Evolutionary conservation across 345 rosid genomes (phyloP).

Genomic region (Stellera chamaejasme): DNA sequence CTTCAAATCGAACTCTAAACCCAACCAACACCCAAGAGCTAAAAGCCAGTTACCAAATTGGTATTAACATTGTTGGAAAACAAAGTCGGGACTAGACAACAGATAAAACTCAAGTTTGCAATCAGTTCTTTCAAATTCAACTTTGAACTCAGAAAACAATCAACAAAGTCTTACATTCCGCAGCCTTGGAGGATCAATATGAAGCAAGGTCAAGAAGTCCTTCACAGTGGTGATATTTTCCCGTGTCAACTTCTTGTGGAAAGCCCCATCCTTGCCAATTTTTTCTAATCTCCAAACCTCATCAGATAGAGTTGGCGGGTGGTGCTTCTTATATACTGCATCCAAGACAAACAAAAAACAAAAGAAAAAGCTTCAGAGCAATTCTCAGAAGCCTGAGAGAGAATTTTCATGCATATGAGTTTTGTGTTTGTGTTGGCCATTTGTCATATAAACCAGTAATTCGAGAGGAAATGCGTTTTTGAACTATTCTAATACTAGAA

Average conservation of each 20-base stretch:
- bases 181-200: constrained; percentile 60
- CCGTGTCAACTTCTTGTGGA: constrained; percentile 68
- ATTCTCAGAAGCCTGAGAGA: no score
- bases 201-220: constrained; percentile 71
- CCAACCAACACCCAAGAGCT: no score
- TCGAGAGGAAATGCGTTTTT: no score
- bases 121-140: background rate
- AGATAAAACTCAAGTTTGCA: background rate
- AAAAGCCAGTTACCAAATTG: constrained; percentile 6
- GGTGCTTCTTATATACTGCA: constrained; percentile 94
- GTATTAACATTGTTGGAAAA: background rate
- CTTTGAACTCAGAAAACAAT: constrained; percentile 1
- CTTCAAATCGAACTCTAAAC: no score
- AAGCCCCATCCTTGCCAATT: constrained; percentile 98
- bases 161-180: constrained; percentile 47
- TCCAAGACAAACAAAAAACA: constrained; percentile 12
- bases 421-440: no score
- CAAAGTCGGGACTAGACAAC: constrained; percentile 1
- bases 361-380: background rate
- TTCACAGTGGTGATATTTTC: constrained; percentile 68
- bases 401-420: no score
- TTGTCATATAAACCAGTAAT: no score
- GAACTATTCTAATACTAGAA: no score
- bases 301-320: constrained; percentile 77
- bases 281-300: constrained; percentile 99